phyloP scores from a whole-genome alignment of 73 alveolate genomes.

The Paraurostyla sp. region DNA sequence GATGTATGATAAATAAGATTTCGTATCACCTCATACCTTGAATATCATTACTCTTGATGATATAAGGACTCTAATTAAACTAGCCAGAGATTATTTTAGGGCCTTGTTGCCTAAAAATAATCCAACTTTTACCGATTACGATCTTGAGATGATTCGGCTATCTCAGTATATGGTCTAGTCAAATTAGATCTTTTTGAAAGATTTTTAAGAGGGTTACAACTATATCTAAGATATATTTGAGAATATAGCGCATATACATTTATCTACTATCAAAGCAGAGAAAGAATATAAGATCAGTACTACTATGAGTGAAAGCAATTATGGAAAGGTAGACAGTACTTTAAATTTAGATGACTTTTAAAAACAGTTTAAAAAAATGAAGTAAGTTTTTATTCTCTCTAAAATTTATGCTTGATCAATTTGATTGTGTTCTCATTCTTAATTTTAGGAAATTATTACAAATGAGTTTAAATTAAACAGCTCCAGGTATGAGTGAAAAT shows the following conservation, averaged over 20 bases:
- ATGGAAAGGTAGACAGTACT: background rate
- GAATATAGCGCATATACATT: background rate
- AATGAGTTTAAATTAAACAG: background rate
- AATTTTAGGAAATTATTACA: constrained; percentile 20
- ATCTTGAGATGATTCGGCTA: constrained; percentile 33
- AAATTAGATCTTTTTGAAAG: constrained; percentile 17
- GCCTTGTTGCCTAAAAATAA: background rate
- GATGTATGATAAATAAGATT: constrained; percentile 37
- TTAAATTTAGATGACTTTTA: constrained; percentile 22
- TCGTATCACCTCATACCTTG: background rate
- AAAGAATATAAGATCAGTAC: background rate
- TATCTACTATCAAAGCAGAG: background rate
- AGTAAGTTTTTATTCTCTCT: background rate
- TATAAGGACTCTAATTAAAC: background rate
- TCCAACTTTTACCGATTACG: constrained; percentile 3
- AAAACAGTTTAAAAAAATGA: constrained; percentile 32
- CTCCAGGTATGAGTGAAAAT: background rate
- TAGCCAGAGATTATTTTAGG: constrained; percentile 1
- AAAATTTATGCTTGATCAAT: background rate
- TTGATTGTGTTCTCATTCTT: too few relatives aligned
- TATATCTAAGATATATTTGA: constrained; percentile 27
- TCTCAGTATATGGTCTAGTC: constrained; percentile 22
- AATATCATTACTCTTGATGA: constrained; percentile 21
- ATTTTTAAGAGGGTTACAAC: constrained; percentile 37
- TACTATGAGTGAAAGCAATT: background rate